Conservation (phyloP, 768 basidiomycete genomes). For the Trametes maxima region DNA sequence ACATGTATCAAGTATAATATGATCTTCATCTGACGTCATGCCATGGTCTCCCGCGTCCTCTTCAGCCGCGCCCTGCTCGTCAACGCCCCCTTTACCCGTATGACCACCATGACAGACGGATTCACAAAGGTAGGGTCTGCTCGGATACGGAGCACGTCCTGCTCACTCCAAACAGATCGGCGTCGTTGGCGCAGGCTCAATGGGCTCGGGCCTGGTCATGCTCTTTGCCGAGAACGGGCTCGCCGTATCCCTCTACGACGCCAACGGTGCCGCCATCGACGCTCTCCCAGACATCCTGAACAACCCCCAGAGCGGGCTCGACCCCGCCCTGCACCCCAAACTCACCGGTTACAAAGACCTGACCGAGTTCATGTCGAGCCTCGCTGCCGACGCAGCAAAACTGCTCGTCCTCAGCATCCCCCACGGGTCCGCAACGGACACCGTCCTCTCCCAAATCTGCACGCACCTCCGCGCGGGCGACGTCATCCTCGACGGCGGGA, state of each 20-base stretch:
- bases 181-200: constrained; percentile 28
- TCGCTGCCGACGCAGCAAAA: constrained; percentile 22
- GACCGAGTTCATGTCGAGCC: constrained; percentile 19
- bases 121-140: constrained; percentile 8
- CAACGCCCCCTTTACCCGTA: background rate
- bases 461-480: constrained; percentile 22
- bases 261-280: constrained; percentile 22
- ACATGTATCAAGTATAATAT: constrained; percentile 23
- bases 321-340: constrained; percentile 12
- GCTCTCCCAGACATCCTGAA: constrained; percentile 6
- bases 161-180: constrained; percentile 22
- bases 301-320: constrained; percentile 10
- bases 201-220: constrained; percentile 30
- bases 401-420: constrained; percentile 31
- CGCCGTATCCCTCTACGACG: constrained; percentile 27
- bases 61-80: background rate
- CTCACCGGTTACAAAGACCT: constrained; percentile 27
- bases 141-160: background rate
- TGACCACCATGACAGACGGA: background rate
- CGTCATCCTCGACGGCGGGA: constrained; percentile 29
- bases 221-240: constrained; percentile 29
- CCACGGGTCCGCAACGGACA: constrained; percentile 28
- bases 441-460: constrained; percentile 18
- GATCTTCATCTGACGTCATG: constrained; percentile 10
- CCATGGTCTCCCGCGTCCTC: background rate